phyloP scores from a whole-genome alignment of 345 rosid species.

The Noccaea bulbosa region DNA sequence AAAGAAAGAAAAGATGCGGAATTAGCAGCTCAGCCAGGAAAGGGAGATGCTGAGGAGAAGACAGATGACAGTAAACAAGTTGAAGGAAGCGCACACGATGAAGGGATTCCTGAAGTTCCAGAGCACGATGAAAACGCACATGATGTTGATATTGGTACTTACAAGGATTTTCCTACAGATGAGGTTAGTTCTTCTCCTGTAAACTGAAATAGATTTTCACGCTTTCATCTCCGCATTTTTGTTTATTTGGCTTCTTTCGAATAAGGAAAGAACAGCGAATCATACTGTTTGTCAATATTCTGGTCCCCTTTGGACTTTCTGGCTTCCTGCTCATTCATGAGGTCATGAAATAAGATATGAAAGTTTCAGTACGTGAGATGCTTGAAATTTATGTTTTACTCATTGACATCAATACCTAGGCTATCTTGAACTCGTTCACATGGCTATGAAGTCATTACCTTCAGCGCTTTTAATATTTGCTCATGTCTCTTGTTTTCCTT shows the following conservation, averaged over 20 bases:
- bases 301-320: neutral
- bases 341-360: constrained; percentile 11
- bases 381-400: constrained; percentile 2
- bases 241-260: too few species aligned
- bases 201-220: constrained; percentile 17
- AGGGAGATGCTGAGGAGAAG: constrained; percentile 48
- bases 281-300: constrained; percentile 3
- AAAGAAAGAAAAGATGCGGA: constrained; percentile 73
- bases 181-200: constrained; percentile 59
- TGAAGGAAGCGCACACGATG: constrained; percentile 35
- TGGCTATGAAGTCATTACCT: constrained; percentile 1
- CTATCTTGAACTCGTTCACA: constrained; percentile 9
- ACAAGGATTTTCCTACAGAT: constrained; percentile 56
- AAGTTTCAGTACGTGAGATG: constrained; percentile 1
- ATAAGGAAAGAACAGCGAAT: neutral
- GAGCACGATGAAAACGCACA: constrained; percentile 31
- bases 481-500: constrained; percentile 24
- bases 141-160: constrained; percentile 55
- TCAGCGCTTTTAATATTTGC: neutral
- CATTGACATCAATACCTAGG: neutral
- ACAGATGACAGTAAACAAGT: constrained; percentile 43
- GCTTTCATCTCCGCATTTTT: constrained; percentile 13
- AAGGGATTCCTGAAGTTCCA: constrained; percentile 33
- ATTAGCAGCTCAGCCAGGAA: constrained; percentile 52
- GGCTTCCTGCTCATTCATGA: neutral